Base-by-base conservation (phyloP, 2,329 filamentous ascomycete species). In the Xylaria sp. region DNA sequence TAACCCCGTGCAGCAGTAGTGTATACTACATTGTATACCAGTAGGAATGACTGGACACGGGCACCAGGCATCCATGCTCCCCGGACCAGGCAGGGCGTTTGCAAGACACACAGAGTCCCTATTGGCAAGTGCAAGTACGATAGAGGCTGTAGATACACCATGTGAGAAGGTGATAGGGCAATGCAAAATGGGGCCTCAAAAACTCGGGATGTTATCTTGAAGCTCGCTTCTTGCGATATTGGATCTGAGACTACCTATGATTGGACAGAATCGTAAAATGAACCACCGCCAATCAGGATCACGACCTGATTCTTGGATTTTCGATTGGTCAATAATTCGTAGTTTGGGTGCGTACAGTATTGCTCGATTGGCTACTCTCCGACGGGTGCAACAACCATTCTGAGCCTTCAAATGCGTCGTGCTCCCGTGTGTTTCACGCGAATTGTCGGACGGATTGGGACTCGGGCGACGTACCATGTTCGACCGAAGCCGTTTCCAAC, bases 231-330 rank as follows among this genome's bases (percentile, higher is more conserved):
- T 65, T 60, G 52, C 55, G 18, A 59, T 55, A 50, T 48, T 41
- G 15, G 58, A 44, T 57, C 37, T 34, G 60, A 54, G 28, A 51
- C 41, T 37, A 4, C 23, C 20, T 71, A 5, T 23, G 31, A 41
- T 54, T 59, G 54, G 59, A 23, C 37, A 18, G 41, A 69, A 73
- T 50, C 56, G 58, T 66, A 69, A 73, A 69, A 69, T 18, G 39
- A 23, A 68, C 70, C 66, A 61, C 67, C 74, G 71, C 76, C 76
- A 77, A 78, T 78, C 70, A 77, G 44, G 77, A 72, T 41, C 25
- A 51, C 39, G 70, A 69, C 48, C 28, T 13, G 56, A 12, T 37
- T 57, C 56, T 70, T 56, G 71, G 69, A 72, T 60, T 73, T 74
- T 65, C 71, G 69, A 78, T 78, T 78, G 76, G 75, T 55, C 65